Base-by-base conservation (phyloP, 2,329 filamentous ascomycete species). In the Hawksworthiomyces lignivorus region DNA sequence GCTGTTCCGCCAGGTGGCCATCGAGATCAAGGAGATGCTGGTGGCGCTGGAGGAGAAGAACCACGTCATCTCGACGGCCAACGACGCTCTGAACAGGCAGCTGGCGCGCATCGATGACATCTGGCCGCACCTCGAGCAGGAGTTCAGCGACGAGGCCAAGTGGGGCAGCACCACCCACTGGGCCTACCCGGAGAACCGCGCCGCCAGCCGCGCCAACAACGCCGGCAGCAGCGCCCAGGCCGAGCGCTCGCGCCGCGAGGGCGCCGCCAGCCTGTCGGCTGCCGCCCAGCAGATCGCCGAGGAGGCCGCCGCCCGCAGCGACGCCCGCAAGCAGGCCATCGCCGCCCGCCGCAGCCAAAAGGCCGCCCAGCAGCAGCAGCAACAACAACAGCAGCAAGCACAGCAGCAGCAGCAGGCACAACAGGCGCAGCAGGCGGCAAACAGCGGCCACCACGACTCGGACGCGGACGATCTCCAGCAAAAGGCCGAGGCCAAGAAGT, bases 31-130 rank as follows among this genome's bases (percentile, higher is more conserved):
- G 50, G 84, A 89, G 53, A 84, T 97, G 70, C 78, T 97, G 33
- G 79, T 87, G 36, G 90, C 89, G 2, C 75, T 97, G 28, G 92
- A 98, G 57, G 92, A 98, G 65, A 98, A 98, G 66, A 95, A 96
- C 52, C 89, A 96, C 53, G 92, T 98, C 52, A 84, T 97, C 43
- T 84, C 86, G 28, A 94, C 90, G 14, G 90, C 92, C 41, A 92
- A 90, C 54, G 86, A 94, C 52, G 87, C 89, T 34, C 77, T 97
- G 11, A 79, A 87, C 50, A 86, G 85, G 57, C 88, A 96, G 56
- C 73, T 96, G 27, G 69, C 76, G 46, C 86, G 94, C 39, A 80
- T 96, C 56, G 85, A 95, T 58, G 82, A 85, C 52, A 82, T 94
- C 24, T 94, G 85, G 73, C 83, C 87, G 17, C 82, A 89, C 62